Percentiles rank a stretch among this genome's conserved stretches.
These are phyloP conservation scores for Globisporangium middletonii DNA, from an alignment of 352 stramenopile species.

Conservation along the genomic window DNA sequence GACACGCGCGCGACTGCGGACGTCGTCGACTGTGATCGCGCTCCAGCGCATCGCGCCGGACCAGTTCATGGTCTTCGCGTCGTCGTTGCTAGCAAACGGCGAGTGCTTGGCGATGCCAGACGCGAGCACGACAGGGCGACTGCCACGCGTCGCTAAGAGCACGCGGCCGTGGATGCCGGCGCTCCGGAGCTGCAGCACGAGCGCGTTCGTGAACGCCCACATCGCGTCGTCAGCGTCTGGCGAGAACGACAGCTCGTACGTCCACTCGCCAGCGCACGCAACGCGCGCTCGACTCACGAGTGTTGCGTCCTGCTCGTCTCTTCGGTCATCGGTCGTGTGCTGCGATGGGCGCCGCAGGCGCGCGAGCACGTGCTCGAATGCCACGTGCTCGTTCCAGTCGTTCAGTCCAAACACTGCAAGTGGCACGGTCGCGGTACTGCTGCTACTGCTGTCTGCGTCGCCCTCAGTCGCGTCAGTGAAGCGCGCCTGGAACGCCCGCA, in stretches of 20 bases:
- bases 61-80: background rate
- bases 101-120: conserved; percentile 5
- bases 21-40: conserved; percentile 9
- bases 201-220: conserved; percentile 35
- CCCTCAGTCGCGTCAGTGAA: background rate
- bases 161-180: conserved; percentile 24
- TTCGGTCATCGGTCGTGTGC: too few species aligned
- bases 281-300: conserved; percentile 20
- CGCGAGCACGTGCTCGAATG: conserved; percentile 35
- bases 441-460: conserved; percentile 1
- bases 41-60: conserved; percentile 6
- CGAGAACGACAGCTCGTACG: conserved; percentile 26
- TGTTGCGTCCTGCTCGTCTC: conserved; percentile 13
- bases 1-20: background rate
- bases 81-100: background rate
- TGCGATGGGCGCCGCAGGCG: conserved; percentile 20
- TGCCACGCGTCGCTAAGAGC: conserved; percentile 16
- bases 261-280: conserved; percentile 20
- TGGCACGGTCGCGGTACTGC: conserved; percentile 12
- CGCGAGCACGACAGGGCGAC: conserved; percentile 11
- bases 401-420: conserved; percentile 46
- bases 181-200: conserved; percentile 42
- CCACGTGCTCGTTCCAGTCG: conserved; percentile 39
- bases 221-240: conserved; percentile 27
- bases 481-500: background rate